Base-by-base conservation (phyloP, 2,329 filamentous ascomycete genomes). In the Capronia americana region DNA sequence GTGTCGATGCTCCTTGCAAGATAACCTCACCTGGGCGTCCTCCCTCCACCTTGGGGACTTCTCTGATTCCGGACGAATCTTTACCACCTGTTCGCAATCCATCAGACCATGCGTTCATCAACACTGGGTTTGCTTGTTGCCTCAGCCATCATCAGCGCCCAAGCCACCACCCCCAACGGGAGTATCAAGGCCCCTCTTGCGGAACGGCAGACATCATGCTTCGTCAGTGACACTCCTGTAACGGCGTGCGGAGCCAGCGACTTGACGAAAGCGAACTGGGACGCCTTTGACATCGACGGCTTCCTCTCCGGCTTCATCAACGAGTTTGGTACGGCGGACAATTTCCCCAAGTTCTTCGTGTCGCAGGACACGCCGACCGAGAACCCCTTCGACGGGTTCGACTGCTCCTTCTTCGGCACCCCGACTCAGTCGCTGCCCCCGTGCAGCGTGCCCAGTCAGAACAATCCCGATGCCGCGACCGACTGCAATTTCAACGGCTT, bases 291-390 rank as follows among this genome's bases (percentile, higher is more conserved):
- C 14, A 58, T 64, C 32, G 61, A 64, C 32, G 54, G n/a, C 23
- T 57, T 63, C 46, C 61, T 64, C 14, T 14, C 30, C 3, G 61
- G 54, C 26, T 57, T 57, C 61, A 64, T 64, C 53, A 57, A 57
- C 28, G 20, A 64, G 53, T 64, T 64, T 24, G 61, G 34, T n/a
- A 53, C 54, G 11, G 11, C 38, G n/a, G 61, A 50, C 61, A 57
- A 64, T 24, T 64, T 64, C 30, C 53, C 53, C 24, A 64, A 64
- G 23, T 64, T 64, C 53, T 64, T 64, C 54, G 61, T 64, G 1
- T 58, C 38, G 23, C 61, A 64, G 44, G 34, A 64, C 38, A 57
- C 61, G 20, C 61, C 61, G 2, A 32, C 53, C 7, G 17, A 53
- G 30, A 64, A 64, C 44, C 53, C 54, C 34, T 57, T 57, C n/a